Evolutionary conservation across 257 asterid genomes (phyloP).

Genomic region (Cinchona pubescens): DNA sequence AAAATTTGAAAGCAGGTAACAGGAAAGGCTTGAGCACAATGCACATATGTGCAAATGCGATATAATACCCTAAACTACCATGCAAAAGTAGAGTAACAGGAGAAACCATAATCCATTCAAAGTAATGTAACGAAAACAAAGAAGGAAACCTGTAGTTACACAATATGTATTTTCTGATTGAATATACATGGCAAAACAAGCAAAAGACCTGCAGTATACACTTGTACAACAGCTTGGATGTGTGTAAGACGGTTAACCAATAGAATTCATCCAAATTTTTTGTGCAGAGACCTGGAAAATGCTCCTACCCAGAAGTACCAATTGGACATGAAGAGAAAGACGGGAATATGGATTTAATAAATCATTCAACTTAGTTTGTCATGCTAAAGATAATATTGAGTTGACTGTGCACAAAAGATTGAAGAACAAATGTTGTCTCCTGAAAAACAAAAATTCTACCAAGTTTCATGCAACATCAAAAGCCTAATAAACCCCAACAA

Average conservation of each 20-base stretch:
- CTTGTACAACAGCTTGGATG: not conserved
- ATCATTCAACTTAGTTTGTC: conserved; percentile 1
- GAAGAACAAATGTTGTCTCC: not conserved
- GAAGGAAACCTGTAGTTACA: not conserved
- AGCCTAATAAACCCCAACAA: not conserved
- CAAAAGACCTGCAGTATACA: not conserved
- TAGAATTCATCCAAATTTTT: not conserved
- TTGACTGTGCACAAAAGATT: not conserved
- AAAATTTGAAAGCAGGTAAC: not conserved
- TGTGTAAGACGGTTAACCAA: not conserved
- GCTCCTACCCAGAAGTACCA: too few relatives aligned
- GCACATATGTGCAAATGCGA: not conserved
- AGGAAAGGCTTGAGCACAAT: not conserved
- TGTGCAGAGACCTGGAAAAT: not conserved
- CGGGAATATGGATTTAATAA: not conserved
- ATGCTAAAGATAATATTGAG: not conserved
- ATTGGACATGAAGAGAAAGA: too few relatives aligned
- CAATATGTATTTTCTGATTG: not conserved
- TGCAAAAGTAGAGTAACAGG: not conserved
- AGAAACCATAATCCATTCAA: not conserved
- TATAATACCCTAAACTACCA: not conserved
- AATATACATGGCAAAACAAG: not conserved
- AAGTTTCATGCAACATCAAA: not conserved
- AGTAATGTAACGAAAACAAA: not conserved
- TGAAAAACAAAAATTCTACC: not conserved